Base-by-base conservation (phyloP, 192 early-diverging fungal species). In the Podochytrium sp. region DNA sequence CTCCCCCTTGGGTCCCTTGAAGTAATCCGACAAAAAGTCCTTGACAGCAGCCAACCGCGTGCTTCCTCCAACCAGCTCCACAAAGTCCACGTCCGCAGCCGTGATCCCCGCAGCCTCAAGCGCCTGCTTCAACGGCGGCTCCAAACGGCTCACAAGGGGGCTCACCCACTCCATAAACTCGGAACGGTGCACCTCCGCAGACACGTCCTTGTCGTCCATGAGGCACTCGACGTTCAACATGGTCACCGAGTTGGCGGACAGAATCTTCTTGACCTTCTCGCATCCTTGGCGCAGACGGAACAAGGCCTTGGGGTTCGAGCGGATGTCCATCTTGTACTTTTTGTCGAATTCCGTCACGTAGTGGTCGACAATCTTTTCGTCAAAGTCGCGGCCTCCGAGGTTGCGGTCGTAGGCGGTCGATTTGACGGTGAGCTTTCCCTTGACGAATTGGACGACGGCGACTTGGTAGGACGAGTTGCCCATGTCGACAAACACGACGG, bases 191-290 rank as follows among this genome's bases (percentile, higher is more conserved):
- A 97, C 91, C 78, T 92, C 85, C 33, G 94, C 87, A 68, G 80
- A 86, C 35, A 96, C 96, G 86, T 99, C 97, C 60, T 92, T 87
- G 80, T 99, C 97, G 76, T 97, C 94, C 92, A 96, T 91, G 67
- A 99, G 86, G 72, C 92, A 95, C 85, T 99, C 97, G 43, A 99
- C 92, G 79, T 93, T 96, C 74, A 99, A 83, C 51, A 93, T 88
- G 29, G 97, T 92, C 64, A 92, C 87, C 41, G 91, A 77, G 88
- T 99, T 99, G 80, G 95, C 94, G 49, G 90, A 92, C 35, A 99
- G 85, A 30, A 97, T 88, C 90, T 99, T 99, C 91, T 99, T 99
- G 71, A 94, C 92, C 84, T 93, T 93, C 82, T 99, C 97, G 77
- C 87, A 87, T 58, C 88, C 96, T 55, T 92, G 89, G 53, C 92